Evolutionary conservation across 2,329 filamentous ascomycete genomes (phyloP).

Genomic region (Fusarium protoensiforme): DNA sequence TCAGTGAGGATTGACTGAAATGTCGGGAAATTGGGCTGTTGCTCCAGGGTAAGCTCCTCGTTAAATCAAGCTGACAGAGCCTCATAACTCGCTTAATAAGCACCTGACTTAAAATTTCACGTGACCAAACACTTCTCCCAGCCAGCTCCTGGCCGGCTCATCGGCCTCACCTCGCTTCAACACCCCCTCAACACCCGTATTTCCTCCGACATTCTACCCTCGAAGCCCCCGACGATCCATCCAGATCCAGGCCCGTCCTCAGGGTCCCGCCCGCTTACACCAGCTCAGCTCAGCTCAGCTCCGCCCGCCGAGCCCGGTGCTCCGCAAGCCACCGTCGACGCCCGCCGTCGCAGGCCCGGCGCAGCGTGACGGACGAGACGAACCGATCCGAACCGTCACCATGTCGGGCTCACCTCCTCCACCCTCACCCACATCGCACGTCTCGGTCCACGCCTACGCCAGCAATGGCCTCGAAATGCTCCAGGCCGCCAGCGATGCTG

Average conservation of each 20-base stretch:
- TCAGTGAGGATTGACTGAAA: not conserved
- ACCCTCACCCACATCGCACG: slow-evolving; percentile 40
- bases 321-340: slow-evolving; percentile 25
- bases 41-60: slow-evolving; percentile 7
- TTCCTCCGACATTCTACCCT: slow-evolving; percentile 58
- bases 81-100: not conserved
- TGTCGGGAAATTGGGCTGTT: not conserved
- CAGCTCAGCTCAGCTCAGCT: slow-evolving; percentile 14
- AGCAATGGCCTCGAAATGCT: slow-evolving; percentile 59
- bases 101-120: not conserved
- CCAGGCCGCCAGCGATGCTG: slow-evolving; percentile 58
- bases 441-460: slow-evolving; percentile 56
- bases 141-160: slow-evolving; percentile 34
- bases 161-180: slow-evolving; percentile 56
- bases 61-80: not conserved
- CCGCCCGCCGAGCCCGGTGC: slow-evolving; percentile 36
- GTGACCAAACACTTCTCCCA: slow-evolving; percentile 20
- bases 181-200: slow-evolving; percentile 49
- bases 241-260: slow-evolving; percentile 28
- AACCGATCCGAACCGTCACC: not conserved
- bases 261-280: slow-evolving; percentile 39
- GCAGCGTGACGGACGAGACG: slow-evolving; percentile 11
- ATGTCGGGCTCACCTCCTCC: slow-evolving; percentile 44
- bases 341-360: slow-evolving; percentile 31
- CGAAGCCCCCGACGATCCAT: slow-evolving; percentile 35